These are phyloP conservation scores for Diaporthe helianthi DNA, from an alignment of 2,329 filamentous ascomycete genomes.

Conservation along the genomic window DNA sequence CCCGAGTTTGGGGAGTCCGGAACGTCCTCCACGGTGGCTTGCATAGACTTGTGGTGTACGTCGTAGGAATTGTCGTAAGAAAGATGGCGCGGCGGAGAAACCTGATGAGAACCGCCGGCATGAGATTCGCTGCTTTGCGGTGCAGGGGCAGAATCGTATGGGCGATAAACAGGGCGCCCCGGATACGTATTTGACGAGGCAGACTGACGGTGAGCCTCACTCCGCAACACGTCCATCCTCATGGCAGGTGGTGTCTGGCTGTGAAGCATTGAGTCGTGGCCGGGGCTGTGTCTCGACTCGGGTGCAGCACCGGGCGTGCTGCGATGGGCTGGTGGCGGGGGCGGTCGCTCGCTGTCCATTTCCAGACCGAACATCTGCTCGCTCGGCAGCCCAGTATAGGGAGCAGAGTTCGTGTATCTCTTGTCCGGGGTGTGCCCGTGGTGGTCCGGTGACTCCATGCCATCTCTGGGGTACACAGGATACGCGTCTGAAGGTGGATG, in stretches of 20 bases:
- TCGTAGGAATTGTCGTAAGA: conserved; percentile 59
- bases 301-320: conserved; percentile 43
- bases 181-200: conserved; percentile 55
- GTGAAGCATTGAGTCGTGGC: conserved; percentile 12
- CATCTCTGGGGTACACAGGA: conserved; percentile 46
- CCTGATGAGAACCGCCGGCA: conserved; percentile 44
- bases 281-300: conserved; percentile 28
- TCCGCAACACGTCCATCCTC: conserved; percentile 65
- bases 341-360: conserved; percentile 55
- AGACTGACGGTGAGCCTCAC: conserved; percentile 63
- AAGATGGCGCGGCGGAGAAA: conserved; percentile 53
- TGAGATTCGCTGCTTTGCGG: conserved; percentile 41
- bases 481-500: conserved; percentile 41
- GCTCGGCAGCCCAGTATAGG: conserved; percentile 43
- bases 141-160: conserved; percentile 55
- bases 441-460: conserved; percentile 46
- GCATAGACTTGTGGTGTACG: conserved; percentile 58
- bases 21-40: conserved; percentile 69
- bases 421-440: conserved; percentile 47
- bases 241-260: conserved; percentile 52
- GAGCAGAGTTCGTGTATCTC: conserved; percentile 35
- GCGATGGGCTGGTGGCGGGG: conserved; percentile 64
- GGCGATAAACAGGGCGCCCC: conserved; percentile 60
- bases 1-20: conserved; percentile 56
- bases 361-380: conserved; percentile 41